A percentile compares a stretch with the other conserved stretches of the same genome.
Conservation (phyloP, 148 eudicot genomes). For the Cornus florida region DNA sequence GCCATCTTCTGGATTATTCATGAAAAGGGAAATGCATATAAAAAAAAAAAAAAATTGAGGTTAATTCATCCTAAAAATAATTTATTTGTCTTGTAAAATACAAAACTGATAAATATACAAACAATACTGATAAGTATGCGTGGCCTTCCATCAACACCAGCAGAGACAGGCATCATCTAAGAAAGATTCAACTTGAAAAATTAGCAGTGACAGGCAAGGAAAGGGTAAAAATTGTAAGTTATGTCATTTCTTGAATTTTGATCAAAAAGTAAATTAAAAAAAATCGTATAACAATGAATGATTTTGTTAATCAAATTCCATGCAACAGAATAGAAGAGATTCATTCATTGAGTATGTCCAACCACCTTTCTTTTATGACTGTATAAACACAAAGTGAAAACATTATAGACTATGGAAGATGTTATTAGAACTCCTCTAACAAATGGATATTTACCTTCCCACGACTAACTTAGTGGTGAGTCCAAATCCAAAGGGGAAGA, state of each 20-base stretch:
- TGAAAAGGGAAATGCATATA: too few relatives aligned
- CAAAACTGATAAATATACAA: conserved; percentile 34
- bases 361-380: neutral
- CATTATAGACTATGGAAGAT: neutral
- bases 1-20: too few relatives aligned
- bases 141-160: conserved; percentile 38
- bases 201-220: too few relatives aligned
- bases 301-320: neutral
- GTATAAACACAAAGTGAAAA: neutral
- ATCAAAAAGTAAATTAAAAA: too few relatives aligned
- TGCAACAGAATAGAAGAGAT: neutral
- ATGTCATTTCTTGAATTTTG: neutral
- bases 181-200: too few relatives aligned
- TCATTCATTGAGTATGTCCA: neutral
- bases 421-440: too few relatives aligned
- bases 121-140: conserved; percentile 19
- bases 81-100: conserved; percentile 27
- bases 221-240: too few relatives aligned
- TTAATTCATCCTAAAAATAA: neutral
- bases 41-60: too few relatives aligned
- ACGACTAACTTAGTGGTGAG: conserved; percentile 34
- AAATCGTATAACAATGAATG: too few relatives aligned
- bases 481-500: conserved; percentile 77
- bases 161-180: too few relatives aligned
- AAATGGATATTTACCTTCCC: conserved; percentile 26